Evolutionary conservation across 352 stramenopile species (phyloP).

Genomic region (Lagenidium giganteum): DNA sequence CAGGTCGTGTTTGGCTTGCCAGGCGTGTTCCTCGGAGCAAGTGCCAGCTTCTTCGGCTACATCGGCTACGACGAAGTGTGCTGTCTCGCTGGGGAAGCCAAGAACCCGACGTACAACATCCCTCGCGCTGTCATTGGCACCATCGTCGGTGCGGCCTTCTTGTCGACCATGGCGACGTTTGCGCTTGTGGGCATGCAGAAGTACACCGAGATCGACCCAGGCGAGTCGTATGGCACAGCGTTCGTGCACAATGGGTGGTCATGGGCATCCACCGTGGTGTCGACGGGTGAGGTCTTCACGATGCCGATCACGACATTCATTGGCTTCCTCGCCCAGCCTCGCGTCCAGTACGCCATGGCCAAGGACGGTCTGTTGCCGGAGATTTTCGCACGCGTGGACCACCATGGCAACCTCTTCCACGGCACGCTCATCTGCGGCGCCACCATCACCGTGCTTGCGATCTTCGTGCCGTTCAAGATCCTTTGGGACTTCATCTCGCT

Average conservation of each 20-base stretch:
- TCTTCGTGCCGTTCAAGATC: conserved; percentile 81
- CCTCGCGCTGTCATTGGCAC: conserved; percentile 88
- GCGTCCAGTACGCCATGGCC: conserved; percentile 89
- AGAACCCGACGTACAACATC: conserved; percentile 83
- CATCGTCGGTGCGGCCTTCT: conserved; percentile 71
- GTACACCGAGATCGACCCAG: conserved; percentile 77
- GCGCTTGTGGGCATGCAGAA: conserved; percentile 90
- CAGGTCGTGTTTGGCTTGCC: conserved; percentile 55
- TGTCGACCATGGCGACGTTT: conserved; percentile 87
- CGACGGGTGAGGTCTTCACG: conserved; percentile 90
- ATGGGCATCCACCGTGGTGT: conserved; percentile 82
- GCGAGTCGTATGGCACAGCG: conserved; percentile 65
- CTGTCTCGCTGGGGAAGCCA: conserved; percentile 88
- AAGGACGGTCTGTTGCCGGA: conserved; percentile 90
- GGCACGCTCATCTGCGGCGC: conserved; percentile 59
- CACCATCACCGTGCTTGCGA: conserved; percentile 40
- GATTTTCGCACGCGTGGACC: conserved; percentile 76
- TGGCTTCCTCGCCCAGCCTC: conserved; percentile 91
- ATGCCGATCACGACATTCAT: conserved; percentile 96
- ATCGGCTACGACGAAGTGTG: conserved; percentile 97
- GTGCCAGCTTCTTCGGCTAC: conserved; percentile 95
- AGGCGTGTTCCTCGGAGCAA: conserved; percentile 86
- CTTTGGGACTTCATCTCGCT: conserved; percentile 90
- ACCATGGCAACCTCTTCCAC: conserved; percentile 65
- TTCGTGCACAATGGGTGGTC: conserved; percentile 58